Conservation (phyloP, 106 monocot species). For the Ottelia alismoides region DNA sequence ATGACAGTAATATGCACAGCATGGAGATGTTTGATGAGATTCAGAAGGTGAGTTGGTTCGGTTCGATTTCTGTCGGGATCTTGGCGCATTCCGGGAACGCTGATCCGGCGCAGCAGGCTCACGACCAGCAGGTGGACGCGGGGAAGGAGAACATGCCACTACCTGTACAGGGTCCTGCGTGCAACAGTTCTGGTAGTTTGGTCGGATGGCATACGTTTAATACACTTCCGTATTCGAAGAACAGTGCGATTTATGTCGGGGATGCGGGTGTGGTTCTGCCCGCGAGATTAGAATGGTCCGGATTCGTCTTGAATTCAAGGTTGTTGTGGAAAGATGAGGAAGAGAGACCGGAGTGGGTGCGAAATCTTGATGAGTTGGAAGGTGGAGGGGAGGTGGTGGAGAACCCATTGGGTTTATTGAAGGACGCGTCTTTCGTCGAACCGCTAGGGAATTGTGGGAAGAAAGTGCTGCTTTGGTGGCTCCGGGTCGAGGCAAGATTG, state of each 20-base stretch:
- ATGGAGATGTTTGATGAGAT: conserved; percentile 76
- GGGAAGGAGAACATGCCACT: conserved; percentile 27
- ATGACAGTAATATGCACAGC: conserved; percentile 79
- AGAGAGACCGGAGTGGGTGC: conserved; percentile 43
- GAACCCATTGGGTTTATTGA: conserved; percentile 38
- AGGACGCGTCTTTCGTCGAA: conserved; percentile 39
- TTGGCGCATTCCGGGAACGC: conserved; percentile 34
- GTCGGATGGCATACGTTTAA: conserved; percentile 64
- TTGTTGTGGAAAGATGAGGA: conserved; percentile 48
- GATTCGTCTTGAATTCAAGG: conserved; percentile 69
- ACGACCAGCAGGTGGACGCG: conserved; percentile 14
- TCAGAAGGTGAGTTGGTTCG: conserved; percentile 61
- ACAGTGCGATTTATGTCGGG: conserved; percentile 29
- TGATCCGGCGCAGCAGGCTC: not conserved
- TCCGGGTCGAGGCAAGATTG: conserved; percentile 41
- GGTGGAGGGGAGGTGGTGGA: conserved; percentile 32
- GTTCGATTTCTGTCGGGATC: conserved; percentile 51
- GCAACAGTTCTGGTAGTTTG: conserved; percentile 49
- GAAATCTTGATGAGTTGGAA: conserved; percentile 34
- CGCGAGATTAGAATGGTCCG: conserved; percentile 52
- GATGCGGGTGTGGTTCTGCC: conserved; percentile 34
- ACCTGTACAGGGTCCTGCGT: conserved; percentile 58
- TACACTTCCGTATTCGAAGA: conserved; percentile 22
- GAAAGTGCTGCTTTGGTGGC: conserved; percentile 69
- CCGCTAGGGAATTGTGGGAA: conserved; percentile 66